A percentile compares a stretch with the other conserved stretches of the same genome.
Evolutionary conservation across 225 moss, liverwort and hornwort species (phyloP).

Genomic region (Bryoerythrophyllum caledonicum): DNA sequence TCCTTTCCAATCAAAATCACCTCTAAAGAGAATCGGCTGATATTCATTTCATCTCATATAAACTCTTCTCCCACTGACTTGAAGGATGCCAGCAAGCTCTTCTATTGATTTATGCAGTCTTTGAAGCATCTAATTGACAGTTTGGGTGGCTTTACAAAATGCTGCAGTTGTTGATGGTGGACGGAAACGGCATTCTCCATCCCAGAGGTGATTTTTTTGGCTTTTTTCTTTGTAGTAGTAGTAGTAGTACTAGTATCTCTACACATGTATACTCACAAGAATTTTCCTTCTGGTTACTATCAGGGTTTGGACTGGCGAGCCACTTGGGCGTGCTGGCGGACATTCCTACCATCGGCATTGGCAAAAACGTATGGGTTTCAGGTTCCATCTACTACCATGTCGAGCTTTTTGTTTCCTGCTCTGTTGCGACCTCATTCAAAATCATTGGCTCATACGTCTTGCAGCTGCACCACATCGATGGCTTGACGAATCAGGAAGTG

Average conservation of each 20-base stretch:
- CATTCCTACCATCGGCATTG: slow-evolving; percentile 90
- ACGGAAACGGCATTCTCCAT: slow-evolving; percentile 96
- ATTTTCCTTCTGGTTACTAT: background rate
- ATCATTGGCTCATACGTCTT: background rate
- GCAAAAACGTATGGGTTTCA: slow-evolving; percentile 62
- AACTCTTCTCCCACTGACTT: no score
- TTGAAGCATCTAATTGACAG: no score
- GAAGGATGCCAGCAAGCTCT: no score
- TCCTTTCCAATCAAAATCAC: no score
- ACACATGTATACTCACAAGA: no score
- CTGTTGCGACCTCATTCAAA: background rate
- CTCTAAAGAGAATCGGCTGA: no score
- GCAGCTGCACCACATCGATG: slow-evolving; percentile 91
- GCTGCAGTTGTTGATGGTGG: slow-evolving; percentile 90
- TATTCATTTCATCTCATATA: no score
- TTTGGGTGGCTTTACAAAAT: no score
- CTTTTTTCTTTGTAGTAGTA: background rate
- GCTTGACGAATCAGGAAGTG: no score
- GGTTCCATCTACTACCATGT: background rate
- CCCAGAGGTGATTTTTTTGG: slow-evolving; percentile 64
- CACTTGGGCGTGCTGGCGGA: slow-evolving; percentile 94
- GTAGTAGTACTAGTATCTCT: background rate
- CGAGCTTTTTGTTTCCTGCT: background rate
- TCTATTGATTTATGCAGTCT: no score
- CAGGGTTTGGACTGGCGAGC: slow-evolving; percentile 94